A percentile compares a stretch with the other conserved stretches of the same genome.
phyloP scores from a whole-genome alignment of 1,284 basidiomycete genomes.

The Austropuccinia psidii region DNA sequence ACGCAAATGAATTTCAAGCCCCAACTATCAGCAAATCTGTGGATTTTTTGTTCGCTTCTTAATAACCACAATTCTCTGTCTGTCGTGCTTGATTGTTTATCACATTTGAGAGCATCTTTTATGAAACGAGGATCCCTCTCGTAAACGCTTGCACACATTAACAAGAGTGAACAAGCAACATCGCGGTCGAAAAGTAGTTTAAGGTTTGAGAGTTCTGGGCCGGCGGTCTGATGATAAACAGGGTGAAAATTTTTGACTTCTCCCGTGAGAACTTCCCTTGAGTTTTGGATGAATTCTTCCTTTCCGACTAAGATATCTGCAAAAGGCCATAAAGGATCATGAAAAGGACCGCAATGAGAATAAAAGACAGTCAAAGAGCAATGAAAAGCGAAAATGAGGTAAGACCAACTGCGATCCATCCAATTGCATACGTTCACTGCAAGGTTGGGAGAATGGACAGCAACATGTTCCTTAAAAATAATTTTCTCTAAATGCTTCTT shows the following conservation, averaged over 20 bases:
- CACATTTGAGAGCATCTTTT: neutral
- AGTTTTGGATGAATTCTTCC: neutral
- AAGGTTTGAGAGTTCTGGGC: neutral
- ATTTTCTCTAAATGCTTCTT: no score
- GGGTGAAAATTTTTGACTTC: conserved; percentile 5
- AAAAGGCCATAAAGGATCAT: neutral
- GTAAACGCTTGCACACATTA: conserved; percentile 29
- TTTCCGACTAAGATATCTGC: conserved; percentile 14
- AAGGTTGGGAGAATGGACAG: no score
- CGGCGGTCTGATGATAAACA: neutral
- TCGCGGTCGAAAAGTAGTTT: conserved; percentile 23
- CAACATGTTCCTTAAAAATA: no score
- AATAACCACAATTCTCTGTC: conserved; percentile 9
- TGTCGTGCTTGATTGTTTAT: neutral
- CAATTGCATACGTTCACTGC: no score
- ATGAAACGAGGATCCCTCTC: conserved; percentile 13
- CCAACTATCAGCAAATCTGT: conserved; percentile 11
- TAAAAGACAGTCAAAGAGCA: neutral
- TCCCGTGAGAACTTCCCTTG: conserved; percentile 9
- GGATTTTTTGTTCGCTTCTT: conserved; percentile 24
- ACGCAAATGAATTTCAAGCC: conserved; percentile 22
- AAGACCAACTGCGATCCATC: no score
- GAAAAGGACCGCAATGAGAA: neutral
- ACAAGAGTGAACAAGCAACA: conserved; percentile 22
- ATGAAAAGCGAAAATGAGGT: neutral